A percentile compares a stretch with the other conserved stretches of the same genome.
Conservation (phyloP, 1,139 yeast species). For the Casaregolazyma suthepensis region DNA sequence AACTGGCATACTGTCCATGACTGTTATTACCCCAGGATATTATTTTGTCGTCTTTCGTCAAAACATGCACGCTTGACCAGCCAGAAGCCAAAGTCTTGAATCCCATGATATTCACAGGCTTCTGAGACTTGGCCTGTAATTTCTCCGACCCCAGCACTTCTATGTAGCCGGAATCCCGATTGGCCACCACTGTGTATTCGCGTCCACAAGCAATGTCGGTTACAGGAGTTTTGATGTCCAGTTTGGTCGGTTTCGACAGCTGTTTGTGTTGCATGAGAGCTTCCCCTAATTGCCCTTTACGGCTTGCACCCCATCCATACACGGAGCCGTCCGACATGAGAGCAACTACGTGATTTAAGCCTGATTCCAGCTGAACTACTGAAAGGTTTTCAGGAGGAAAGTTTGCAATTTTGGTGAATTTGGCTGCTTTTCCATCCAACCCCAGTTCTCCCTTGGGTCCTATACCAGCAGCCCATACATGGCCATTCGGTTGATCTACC, state of each 20-base stretch:
- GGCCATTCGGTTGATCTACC: conserved; percentile 35
- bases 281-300: conserved; percentile 61
- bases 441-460: conserved; percentile 80
- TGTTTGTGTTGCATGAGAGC: conserved; percentile 11
- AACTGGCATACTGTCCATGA: conserved; percentile 52
- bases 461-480: conserved; percentile 49
- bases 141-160: conserved; percentile 22
- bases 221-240: conserved; percentile 5
- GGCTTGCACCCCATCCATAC: conserved; percentile 79
- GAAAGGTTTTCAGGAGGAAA: conserved; percentile 19
- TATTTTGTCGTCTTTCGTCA: conserved; percentile 27
- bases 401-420: conserved; percentile 10
- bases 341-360: conserved; percentile 54
- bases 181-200: conserved; percentile 28
- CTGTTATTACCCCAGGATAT: conserved; percentile 65
- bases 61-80: conserved; percentile 76
- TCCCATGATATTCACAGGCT: conserved; percentile 15
- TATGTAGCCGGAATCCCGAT: conserved; percentile 17
- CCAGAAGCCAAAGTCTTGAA: conserved; percentile 42
- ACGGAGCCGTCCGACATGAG: conserved; percentile 39
- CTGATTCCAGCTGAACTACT: conserved; percentile 37
- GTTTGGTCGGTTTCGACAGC: conserved; percentile 14
- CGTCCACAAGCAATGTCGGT: conserved; percentile 30
- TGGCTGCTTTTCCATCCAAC: conserved; percentile 33
- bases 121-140: conserved; percentile 14